Base-by-base conservation (phyloP, 1,139 yeast species). In the Hemisphaericaspora xylofermentans region DNA sequence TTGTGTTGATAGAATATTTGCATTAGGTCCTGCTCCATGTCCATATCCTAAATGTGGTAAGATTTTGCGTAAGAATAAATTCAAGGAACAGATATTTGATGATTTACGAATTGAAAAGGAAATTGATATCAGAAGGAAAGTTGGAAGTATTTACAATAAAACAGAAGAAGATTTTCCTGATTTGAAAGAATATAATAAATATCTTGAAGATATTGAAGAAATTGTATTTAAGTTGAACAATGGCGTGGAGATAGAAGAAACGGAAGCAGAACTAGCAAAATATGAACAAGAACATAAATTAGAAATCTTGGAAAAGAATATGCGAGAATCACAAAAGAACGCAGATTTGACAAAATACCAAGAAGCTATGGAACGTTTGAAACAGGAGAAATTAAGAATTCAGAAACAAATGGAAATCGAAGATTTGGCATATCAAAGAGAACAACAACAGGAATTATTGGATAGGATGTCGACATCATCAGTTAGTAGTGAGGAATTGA, bases 11-110 rank as follows among this genome's bases (percentile, higher is more conserved):
- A 74, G 98, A 52, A 88, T 93, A 42, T 93, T 88, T 61, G 82
- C 96, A 10, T 66, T 87, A 38, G 99, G 99, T 4, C 98, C 98
- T 0, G 94, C 97, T 0, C 94, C 93, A 19, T 93, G 98, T 61
- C 98, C 98, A 0, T 91, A 89, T 60, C 88, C 93, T 6, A 83
- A 84, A 39, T 93, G 99, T 68, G 91, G 86, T 40, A 88, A 85
- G 68, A 88, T 84, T 10, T 67, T 93, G 47, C 71, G 98, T 50
- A 87, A 87, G 71, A 88, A 88, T 66, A 82, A 82, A 64, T 93
- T 93, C 69, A 93, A 93, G 64, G 79, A 88, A 35, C 98, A 93
- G 64, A 76, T 88, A 4, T 93, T 93, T 60, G 97, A 91, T 51
- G 98, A 93, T 61, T 78, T 93, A 31, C 72, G 64, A 9, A 95